phyloP scores from a whole-genome alignment of 305 asterid species.

The Fraxinus ornus region DNA sequence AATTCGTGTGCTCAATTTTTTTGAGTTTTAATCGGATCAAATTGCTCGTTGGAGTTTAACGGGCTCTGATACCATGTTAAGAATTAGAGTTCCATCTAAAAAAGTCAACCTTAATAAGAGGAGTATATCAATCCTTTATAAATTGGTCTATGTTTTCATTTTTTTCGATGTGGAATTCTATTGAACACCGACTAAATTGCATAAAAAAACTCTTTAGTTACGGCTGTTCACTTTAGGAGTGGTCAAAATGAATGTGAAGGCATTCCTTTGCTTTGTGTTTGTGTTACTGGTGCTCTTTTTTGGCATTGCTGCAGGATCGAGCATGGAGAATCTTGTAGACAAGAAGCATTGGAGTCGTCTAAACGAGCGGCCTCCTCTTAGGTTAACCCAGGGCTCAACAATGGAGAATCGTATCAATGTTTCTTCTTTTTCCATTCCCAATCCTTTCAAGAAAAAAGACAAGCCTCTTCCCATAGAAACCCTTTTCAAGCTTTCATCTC shows the following conservation, averaged over 20 bases:
- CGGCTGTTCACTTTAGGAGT: background rate
- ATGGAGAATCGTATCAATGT: constrained; percentile 35
- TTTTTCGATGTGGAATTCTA: too few species aligned
- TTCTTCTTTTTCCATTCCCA: constrained; percentile 12
- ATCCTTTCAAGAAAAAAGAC: constrained; percentile 36
- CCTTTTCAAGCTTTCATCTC: constrained; percentile 59
- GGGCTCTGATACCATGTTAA: too few species aligned
- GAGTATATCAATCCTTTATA: too few species aligned
- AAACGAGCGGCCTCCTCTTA: background rate
- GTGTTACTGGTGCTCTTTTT: background rate
- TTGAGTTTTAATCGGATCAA: too few species aligned
- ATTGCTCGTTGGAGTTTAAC: too few species aligned
- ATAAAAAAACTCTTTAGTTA: background rate
- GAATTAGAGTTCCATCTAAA: too few species aligned
- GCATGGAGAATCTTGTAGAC: background rate
- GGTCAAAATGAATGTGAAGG: background rate
- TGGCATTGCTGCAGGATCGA: background rate
- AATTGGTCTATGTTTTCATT: too few species aligned
- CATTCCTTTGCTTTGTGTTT: background rate
- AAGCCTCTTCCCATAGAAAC: constrained; percentile 51
- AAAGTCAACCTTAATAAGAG: too few species aligned
- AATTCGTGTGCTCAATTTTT: too few species aligned
- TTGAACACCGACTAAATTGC: background rate
- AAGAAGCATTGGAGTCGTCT: background rate
- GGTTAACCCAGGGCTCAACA: background rate